Conservation (phyloP, 495 filamentous ascomycete genomes). For the Aspergillus heteromorphus region DNA sequence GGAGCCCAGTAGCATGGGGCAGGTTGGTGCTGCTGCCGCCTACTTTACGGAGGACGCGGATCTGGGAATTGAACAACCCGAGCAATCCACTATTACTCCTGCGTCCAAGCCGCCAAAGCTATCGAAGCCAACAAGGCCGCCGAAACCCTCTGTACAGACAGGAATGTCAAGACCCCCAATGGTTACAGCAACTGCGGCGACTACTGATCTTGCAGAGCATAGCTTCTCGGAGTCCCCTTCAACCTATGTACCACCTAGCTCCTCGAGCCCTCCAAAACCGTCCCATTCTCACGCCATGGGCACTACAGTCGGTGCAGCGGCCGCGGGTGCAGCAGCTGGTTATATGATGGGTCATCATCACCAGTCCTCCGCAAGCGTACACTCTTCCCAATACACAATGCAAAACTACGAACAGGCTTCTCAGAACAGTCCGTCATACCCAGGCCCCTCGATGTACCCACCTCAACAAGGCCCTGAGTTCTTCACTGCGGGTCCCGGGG, state of each 20-base stretch:
- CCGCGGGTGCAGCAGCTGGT: slow-evolving; percentile 45
- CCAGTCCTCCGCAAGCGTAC: slow-evolving; percentile 29
- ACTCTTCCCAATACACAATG: slow-evolving; percentile 23
- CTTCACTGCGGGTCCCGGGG: slow-evolving; percentile 45
- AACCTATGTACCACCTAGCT: slow-evolving; percentile 17
- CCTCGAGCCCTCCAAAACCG: slow-evolving; percentile 17
- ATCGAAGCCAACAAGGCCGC: slow-evolving; percentile 24
- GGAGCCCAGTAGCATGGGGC: slow-evolving; percentile 47
- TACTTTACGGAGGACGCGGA: slow-evolving; percentile 34
- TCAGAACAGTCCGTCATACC: slow-evolving; percentile 12
- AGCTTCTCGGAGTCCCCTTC: slow-evolving; percentile 14
- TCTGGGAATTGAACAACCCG: slow-evolving; percentile 8
- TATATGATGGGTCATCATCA: slow-evolving; percentile 42
- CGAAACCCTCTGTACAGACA: slow-evolving; percentile 15
- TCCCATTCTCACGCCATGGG: slow-evolving; percentile 31
- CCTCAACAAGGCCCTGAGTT: slow-evolving; percentile 31
- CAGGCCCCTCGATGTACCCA: slow-evolving; percentile 25
- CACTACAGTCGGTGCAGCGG: slow-evolving; percentile 37
- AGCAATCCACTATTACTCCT: slow-evolving; percentile 14
- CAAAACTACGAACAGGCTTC: slow-evolving; percentile 29
- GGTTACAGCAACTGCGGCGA: slow-evolving; percentile 20
- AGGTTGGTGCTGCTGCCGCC: slow-evolving; percentile 46
- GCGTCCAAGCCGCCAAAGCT: slow-evolving; percentile 17
- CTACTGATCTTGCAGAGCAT: slow-evolving; percentile 22
- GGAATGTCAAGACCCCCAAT: slow-evolving; percentile 20